Base-by-base conservation (phyloP, 2,329 filamentous ascomycete species). In the Pseudogymnoascus sp. region DNA sequence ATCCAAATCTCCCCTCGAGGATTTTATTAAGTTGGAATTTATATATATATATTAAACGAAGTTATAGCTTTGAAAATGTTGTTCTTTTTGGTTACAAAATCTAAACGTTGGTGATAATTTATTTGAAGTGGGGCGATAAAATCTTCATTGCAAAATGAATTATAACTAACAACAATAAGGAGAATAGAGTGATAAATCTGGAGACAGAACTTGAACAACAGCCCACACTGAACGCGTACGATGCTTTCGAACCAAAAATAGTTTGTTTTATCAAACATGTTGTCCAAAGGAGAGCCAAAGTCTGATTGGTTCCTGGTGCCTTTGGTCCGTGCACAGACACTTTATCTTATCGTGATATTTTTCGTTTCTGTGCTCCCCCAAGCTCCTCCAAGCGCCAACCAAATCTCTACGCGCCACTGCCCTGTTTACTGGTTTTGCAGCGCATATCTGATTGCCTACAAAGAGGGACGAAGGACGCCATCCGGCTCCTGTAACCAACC, bases 1-100 rank as follows among this genome's bases (percentile, higher is more conserved):
- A 31, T 52, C 45, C n/a, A 52, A 52, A 52, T 52, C 45, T 52
- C 45, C 45, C 45, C 45, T 52, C 45, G 45, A 52, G 45, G 45
- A 52, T 52, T 52, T 52, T 52, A 52, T 31, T 52, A 31, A 14
- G 8, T 31, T 26, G 45, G 31, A n/a, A 11, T 31, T 31, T 10
- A 49, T 49, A n/a, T 52, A 52, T 52, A 31, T 52, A 52, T 29
- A 49, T n/a, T 52, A 52, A 52, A 52, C 29, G 45, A 52, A 52
- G n/a, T 31, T 52, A 52, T 26, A 26, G 26, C 26, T 16, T 16
- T 52, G 14, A 14, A 52, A 52, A 16, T 31, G 1, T 52, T 31
- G 11, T 10, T 29, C 16, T 12, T 52, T 31, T 31, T 31, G 14
- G 8, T 1, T 31, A 4, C 1, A 52, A 52, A 52, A 2, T 52